phyloP scores from a whole-genome alignment of 129 eudicot genomes.

The Lactuca sativa region DNA sequence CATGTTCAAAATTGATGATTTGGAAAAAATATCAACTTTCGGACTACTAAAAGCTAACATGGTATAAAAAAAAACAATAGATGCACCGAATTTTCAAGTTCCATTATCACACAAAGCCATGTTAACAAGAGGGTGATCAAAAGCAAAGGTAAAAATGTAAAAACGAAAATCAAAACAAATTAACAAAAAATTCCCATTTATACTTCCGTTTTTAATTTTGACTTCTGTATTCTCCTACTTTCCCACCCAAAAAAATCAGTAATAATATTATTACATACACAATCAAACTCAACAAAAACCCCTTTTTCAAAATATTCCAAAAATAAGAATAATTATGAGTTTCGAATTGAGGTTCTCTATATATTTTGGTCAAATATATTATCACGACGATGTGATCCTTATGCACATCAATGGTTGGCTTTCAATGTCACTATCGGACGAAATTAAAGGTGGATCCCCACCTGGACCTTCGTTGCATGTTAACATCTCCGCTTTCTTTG shows the following conservation, averaged over 20 bases:
- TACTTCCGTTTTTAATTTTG: conserved; percentile 11
- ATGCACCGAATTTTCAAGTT: neutral
- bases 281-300: conserved; percentile 24
- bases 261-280: conserved; percentile 15
- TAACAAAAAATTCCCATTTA: conserved; percentile 23
- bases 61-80: neutral
- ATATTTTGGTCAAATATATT: conserved; percentile 22
- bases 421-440: conserved; percentile 38
- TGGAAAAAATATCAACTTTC: neutral
- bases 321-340: conserved; percentile 8
- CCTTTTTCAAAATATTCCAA: neutral
- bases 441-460: conserved; percentile 24
- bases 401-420: conserved; percentile 58
- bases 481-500: conserved; percentile 58
- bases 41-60: neutral
- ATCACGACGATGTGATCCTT: conserved; percentile 45
- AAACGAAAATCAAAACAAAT: neutral
- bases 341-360: conserved; percentile 26
- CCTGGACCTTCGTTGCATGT: conserved; percentile 47
- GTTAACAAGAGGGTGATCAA: neutral
- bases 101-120: conserved; percentile 13
- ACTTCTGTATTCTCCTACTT: conserved; percentile 16
- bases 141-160: neutral
- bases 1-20: conserved; percentile 6
- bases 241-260: conserved; percentile 22